A percentile compares a stretch with the other conserved stretches of the same genome.
Conservation (phyloP, 2,329 filamentous ascomycete species). For the Hypoxylon sp. region DNA sequence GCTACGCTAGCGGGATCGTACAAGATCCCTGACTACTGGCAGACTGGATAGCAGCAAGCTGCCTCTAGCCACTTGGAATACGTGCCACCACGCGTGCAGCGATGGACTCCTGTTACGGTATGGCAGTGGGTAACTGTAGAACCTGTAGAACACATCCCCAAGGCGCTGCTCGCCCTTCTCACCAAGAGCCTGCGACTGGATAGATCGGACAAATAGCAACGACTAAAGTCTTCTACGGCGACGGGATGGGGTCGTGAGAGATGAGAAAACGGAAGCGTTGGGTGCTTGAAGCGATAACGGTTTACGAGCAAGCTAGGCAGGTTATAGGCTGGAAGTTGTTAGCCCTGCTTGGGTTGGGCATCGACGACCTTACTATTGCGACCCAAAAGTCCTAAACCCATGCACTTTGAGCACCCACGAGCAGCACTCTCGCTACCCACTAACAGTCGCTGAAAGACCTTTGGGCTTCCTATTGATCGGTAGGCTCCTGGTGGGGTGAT, state of each 20-base stretch:
- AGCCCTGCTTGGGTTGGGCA: constrained; percentile 49
- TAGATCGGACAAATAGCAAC: constrained; percentile 28
- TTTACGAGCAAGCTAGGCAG: constrained; percentile 32
- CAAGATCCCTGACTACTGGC: constrained; percentile 29
- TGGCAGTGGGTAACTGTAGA: constrained; percentile 33
- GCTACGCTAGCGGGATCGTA: constrained; percentile 24
- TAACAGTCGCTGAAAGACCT: constrained; percentile 38
- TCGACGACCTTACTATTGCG: constrained; percentile 47
- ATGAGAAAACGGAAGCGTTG: constrained; percentile 36
- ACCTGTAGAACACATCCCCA: constrained; percentile 16
- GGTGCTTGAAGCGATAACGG: constrained; percentile 35
- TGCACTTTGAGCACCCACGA: constrained; percentile 43
- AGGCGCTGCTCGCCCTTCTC: constrained; percentile 16
- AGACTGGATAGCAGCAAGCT: constrained; percentile 20
- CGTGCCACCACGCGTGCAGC: constrained; percentile 37
- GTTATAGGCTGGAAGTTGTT: constrained; percentile 35
- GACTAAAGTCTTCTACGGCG: constrained; percentile 25
- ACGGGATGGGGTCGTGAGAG: constrained; percentile 39
- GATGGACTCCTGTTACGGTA: constrained; percentile 34
- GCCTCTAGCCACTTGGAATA: constrained; percentile 38
- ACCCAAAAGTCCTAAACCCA: constrained; percentile 44
- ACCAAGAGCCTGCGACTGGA: constrained; percentile 18
- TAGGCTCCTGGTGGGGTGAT: constrained; percentile 42
- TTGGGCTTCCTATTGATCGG: constrained; percentile 47
- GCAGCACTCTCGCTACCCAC: constrained; percentile 35